Base-by-base conservation (phyloP, 306 rosid species). In the Cicer bijugum region DNA sequence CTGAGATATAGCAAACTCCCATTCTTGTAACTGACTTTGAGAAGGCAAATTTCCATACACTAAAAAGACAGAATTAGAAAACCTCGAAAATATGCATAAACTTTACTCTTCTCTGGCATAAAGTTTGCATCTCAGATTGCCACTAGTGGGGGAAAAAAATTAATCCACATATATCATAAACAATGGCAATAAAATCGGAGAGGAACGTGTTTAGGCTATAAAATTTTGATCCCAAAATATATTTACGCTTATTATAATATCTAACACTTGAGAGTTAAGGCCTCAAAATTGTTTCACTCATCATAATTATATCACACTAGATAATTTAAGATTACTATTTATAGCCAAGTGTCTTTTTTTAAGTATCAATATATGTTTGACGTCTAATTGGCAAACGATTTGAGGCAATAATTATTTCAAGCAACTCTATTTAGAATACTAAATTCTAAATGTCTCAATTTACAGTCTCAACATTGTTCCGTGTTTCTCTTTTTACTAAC, bases 11-110 rank as follows among this genome's bases (percentile, higher is more conserved):
- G 96, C 84, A 8, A 92, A 92, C 61, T 92, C 97, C 97, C 97
- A 92, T 12, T 89, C 91, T 2, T 75, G 86, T 70, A 86, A 81
- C 68, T 92, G 96, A 79, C 76, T 81, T 62, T 84, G 78, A 72
- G 97, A 85, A 72, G 96, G 97, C 84, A 93, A 84, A 83, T 91
- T 93, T 77, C 98, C 98, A 76, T 89, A 93, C 97, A 91, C 97
- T 93, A 74, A 48, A 78, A 50, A 57, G 17, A 69, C 4, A 55
- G 71, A 14, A n/a, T 19, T 17, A 71, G 75, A 40, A 74, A 62
- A 69, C 17, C 9, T 57, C 17, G 58, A 59, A 47, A 15, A 16
- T 19, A n/a, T 71, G 1, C 23, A 67, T 8, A 56, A 48, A 37
- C 15, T 12, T 15, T 50, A 53, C 12, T 63, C 20, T 61, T 69